phyloP scores from a whole-genome alignment of 75 land plant genomes.

The Selaginella moellendorffii region DNA sequence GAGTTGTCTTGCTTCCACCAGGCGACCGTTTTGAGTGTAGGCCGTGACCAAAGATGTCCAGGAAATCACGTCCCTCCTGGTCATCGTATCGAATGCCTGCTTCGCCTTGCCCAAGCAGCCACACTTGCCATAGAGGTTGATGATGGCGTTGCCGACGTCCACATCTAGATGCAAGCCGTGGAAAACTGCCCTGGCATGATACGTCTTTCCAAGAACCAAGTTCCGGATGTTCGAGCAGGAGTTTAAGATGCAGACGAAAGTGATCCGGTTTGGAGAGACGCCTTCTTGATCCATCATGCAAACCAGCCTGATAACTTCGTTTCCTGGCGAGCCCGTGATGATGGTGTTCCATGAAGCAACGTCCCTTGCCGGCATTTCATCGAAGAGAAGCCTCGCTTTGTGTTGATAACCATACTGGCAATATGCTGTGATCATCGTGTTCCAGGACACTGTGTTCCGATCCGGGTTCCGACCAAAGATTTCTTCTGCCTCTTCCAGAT shows the following conservation, averaged over 20 bases:
- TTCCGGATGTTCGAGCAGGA: conserved; percentile 21
- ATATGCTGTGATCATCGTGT: too few species aligned
- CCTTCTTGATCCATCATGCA: conserved; percentile 16
- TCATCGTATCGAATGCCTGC: conserved; percentile 19
- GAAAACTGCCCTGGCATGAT: conserved; percentile 25
- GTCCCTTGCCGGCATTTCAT: conserved; percentile 18
- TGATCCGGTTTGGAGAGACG: conserved; percentile 26
- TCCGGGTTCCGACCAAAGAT: too few species aligned
- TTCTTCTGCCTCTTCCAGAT: conserved; percentile 12
- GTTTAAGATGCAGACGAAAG: conserved; percentile 32
- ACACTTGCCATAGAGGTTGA: conserved; percentile 42
- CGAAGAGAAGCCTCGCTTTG: too few species aligned
- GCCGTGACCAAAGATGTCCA: too few species aligned
- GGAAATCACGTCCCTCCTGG: conserved; percentile 17
- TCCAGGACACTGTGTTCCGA: too few species aligned
- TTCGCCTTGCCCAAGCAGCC: conserved; percentile 34
- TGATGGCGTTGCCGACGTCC: conserved; percentile 39
- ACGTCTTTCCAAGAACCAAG: conserved; percentile 21
- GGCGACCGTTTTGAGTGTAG: too few species aligned
- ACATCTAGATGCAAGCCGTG: conserved; percentile 6
- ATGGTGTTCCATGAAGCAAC: conserved; percentile 39
- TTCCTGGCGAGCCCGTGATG: conserved; percentile 25
- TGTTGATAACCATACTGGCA: too few species aligned
- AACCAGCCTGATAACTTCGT: conserved; percentile 26
- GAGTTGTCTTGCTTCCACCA: too few species aligned